Conservation (phyloP, 2,329 filamentous ascomycete genomes). For the Fusarium buharicum region DNA sequence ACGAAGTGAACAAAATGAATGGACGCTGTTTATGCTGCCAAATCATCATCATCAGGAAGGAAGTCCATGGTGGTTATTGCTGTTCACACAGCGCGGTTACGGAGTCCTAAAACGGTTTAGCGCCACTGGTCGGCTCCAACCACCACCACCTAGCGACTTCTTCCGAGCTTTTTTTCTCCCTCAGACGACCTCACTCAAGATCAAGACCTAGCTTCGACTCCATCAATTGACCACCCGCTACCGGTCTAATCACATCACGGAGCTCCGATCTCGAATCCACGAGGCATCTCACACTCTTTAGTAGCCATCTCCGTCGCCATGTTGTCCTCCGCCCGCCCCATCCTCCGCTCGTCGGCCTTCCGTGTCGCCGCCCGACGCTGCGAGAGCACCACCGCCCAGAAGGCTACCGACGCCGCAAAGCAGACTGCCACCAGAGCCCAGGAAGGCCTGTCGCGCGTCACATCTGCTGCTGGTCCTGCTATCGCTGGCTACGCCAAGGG, state of each 20-base stretch:
- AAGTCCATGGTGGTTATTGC: slow-evolving; percentile 21
- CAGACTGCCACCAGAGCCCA: slow-evolving; percentile 71
- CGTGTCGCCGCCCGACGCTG: slow-evolving; percentile 65
- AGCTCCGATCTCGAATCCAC: slow-evolving; percentile 45
- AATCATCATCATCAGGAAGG: neutral
- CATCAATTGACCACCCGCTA: slow-evolving; percentile 53
- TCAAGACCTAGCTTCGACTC: slow-evolving; percentile 43
- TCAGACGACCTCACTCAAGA: slow-evolving; percentile 47
- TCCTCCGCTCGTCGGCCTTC: slow-evolving; percentile 60
- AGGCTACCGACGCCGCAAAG: slow-evolving; percentile 58
- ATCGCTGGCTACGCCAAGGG: slow-evolving; percentile 76
- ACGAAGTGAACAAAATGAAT: neutral
- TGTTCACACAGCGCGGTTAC: slow-evolving; percentile 30
- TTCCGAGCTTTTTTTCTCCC: slow-evolving; percentile 62
- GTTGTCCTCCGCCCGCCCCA: slow-evolving; percentile 55
- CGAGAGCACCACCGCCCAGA: slow-evolving; percentile 66
- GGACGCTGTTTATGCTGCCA: neutral
- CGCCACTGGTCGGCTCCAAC: slow-evolving; percentile 42
- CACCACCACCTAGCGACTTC: slow-evolving; percentile 53
- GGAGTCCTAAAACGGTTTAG: slow-evolving; percentile 48
- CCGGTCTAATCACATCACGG: slow-evolving; percentile 41
- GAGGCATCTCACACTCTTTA: slow-evolving; percentile 37
- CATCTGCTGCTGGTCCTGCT: slow-evolving; percentile 81
- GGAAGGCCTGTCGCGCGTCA: slow-evolving; percentile 84
- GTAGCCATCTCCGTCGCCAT: slow-evolving; percentile 46